Base-by-base conservation (phyloP, 169 alveolate species). In the Ichthyophthirius multifiliis region DNA sequence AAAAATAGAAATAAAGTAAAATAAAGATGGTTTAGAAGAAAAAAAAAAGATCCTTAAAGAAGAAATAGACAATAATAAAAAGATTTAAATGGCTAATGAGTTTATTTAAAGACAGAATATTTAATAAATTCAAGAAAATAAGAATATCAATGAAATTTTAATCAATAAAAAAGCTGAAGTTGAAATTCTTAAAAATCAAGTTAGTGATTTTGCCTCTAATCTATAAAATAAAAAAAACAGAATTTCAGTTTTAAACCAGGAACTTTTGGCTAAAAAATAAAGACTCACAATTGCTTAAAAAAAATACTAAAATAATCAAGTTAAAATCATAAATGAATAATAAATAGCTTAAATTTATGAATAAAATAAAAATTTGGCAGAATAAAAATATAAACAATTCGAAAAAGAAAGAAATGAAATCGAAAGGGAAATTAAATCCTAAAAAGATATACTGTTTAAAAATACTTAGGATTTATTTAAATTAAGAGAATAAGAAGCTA, bases 171-270 rank as follows among this genome's bases (percentile, higher is more conserved):
- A 90, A 65, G 96, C 94, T 73, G 96, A 95, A 67, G 96, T 95
- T 31, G 95, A 94, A 64, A 94, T 94, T 32, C 75, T 87, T 23
- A 94, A 92, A 82, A 92, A 94, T 85, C 85, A 92, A 87, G 87
- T 94, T 16, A 79, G 94, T 44, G 96, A 96, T 63, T 88, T 92
- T 75, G 97, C 97, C 13, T 82, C 96, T 39, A 96, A 94, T 67
- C 84, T 94, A 37, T 76, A 84, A 2, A 89, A 89, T 64, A 94
- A 91, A 71, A 87, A 93, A 46, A 91, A 82, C 47, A 82, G 88
- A 35, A 85, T 93, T 3, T 83, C 95, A 10, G 65, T 85, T 31
- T 83, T 91, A 82, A 90, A 90, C 75, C 81, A 89, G 75, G 96
- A 94, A 80, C 89, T 91, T 34, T 90, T 90, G 13, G 88, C 92